Evolutionary conservation across 2,329 filamentous ascomycete species (phyloP).

Genomic region (Aspergillus awamori): DNA sequence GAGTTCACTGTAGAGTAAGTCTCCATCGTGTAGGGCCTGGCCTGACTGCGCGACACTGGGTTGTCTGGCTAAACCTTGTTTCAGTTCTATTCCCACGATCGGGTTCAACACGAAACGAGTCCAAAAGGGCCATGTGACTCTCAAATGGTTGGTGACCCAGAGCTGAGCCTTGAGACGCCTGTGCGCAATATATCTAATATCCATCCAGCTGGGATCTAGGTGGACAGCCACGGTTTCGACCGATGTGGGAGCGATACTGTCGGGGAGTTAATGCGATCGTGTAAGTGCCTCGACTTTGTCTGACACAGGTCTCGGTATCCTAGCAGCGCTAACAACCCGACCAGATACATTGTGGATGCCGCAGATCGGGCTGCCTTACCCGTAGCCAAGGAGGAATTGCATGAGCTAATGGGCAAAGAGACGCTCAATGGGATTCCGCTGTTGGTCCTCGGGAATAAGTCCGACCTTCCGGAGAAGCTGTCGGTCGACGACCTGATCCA

Average conservation of each 20-base stretch:
- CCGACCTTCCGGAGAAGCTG: conserved; percentile 86
- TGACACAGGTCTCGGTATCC: not conserved
- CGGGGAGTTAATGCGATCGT: conserved; percentile 96
- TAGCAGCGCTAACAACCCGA: conserved; percentile 16
- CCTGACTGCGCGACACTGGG: conserved; percentile 1
- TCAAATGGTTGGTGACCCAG: conserved; percentile 73
- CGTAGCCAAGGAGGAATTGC: conserved; percentile 87
- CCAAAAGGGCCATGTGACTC: conserved; percentile 94
- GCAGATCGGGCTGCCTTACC: conserved; percentile 80
- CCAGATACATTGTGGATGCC: conserved; percentile 91
- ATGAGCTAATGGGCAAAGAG: conserved; percentile 81
- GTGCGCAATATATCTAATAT: conserved; percentile 23
- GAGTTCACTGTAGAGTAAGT: conserved; percentile 99
- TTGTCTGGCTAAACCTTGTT: conserved; percentile 22
- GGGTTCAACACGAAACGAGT: conserved; percentile 99
- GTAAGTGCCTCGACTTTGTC: conserved; percentile 47
- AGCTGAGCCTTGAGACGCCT: not conserved
- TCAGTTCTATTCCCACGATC: conserved; percentile 95
- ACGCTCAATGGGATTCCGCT: conserved; percentile 87
- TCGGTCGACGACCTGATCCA: conserved; percentile 96
- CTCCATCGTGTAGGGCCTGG: conserved; percentile 16
- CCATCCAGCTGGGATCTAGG: conserved; percentile 83
- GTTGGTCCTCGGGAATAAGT: conserved; percentile 95
- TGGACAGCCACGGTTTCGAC: conserved; percentile 92
- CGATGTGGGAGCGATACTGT: conserved; percentile 99